phyloP scores from a whole-genome alignment of 805 yeast species.

The Cyberlindnera japonica region DNA sequence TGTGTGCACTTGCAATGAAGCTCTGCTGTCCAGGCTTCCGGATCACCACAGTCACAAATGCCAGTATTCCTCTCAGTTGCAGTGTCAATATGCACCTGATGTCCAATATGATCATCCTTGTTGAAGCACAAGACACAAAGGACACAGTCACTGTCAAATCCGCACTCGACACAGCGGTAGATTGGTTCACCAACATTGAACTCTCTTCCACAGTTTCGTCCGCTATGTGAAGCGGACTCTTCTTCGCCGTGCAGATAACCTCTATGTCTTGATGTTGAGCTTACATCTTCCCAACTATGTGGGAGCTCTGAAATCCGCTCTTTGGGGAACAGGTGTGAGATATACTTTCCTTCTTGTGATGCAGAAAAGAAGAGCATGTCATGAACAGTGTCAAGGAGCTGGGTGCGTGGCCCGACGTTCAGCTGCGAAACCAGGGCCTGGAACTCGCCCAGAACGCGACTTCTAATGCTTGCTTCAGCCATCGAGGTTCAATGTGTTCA shows the following conservation, averaged over 20 bases:
- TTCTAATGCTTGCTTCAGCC: slow-evolving; percentile 2
- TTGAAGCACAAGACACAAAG: slow-evolving; percentile 72
- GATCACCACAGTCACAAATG: slow-evolving; percentile 74
- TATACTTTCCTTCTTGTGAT: slow-evolving; percentile 37
- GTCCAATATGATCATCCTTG: slow-evolving; percentile 62
- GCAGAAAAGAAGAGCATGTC: slow-evolving; percentile 29
- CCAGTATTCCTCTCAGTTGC: slow-evolving; percentile 35
- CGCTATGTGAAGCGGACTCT: slow-evolving; percentile 37
- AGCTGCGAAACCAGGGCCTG: slow-evolving; percentile 7
- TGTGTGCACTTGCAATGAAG: slow-evolving; percentile 45
- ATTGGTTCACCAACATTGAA: slow-evolving; percentile 62
- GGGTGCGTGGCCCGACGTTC: slow-evolving; percentile 1
- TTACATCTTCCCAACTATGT: slow-evolving; percentile 7
- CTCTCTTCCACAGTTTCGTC: slow-evolving; percentile 66
- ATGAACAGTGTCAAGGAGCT: neutral
- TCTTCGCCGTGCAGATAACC: slow-evolving; percentile 5
- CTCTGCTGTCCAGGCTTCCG: slow-evolving; percentile 64
- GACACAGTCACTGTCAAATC: slow-evolving; percentile 75
- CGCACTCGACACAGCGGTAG: slow-evolving; percentile 73
- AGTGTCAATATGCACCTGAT: slow-evolving; percentile 50
- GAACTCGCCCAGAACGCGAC: slow-evolving; percentile 10
- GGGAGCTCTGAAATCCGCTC: slow-evolving; percentile 2
- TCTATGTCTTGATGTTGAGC: slow-evolving; percentile 2
- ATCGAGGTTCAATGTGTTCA: neutral
- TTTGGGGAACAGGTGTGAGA: slow-evolving; percentile 35